A percentile compares a stretch with the other conserved stretches of the same genome.
Evolutionary conservation across 306 rosid species (phyloP).

Genomic region (Delonix regia): DNA sequence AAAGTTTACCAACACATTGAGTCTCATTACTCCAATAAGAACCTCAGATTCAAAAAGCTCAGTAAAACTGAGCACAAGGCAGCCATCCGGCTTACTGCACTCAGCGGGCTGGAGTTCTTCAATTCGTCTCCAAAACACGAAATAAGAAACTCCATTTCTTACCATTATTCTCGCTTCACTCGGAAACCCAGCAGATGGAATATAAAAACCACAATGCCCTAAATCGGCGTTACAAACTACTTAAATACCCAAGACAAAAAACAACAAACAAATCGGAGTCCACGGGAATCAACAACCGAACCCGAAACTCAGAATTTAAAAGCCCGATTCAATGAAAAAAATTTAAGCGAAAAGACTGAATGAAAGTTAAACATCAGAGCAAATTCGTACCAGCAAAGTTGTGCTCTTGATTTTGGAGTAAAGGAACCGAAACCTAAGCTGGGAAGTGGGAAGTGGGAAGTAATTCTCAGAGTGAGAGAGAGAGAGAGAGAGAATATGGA

Average conservation of each 20-base stretch:
- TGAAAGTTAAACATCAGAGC: not conserved
- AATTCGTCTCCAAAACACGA: conserved; percentile 36
- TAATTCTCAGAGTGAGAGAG: conserved; percentile 30
- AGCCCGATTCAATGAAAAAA: conserved; percentile 20
- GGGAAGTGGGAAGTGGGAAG: conserved; percentile 41
- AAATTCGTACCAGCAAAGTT: conserved; percentile 67
- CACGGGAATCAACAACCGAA: conserved; percentile 3
- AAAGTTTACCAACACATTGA: not conserved
- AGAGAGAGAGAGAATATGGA: conserved; percentile 33
- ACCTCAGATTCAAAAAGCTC: conserved; percentile 33
- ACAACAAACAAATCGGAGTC: conserved; percentile 9
- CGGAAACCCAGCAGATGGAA: conserved; percentile 32
- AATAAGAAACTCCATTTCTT: conserved; percentile 38
- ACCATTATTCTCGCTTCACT: conserved; percentile 43
- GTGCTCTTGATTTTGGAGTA: conserved; percentile 57
- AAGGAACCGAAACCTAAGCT: conserved; percentile 80
- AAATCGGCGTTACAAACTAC: conserved; percentile 38
- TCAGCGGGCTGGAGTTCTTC: conserved; percentile 26
- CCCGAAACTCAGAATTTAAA: conserved; percentile 14
- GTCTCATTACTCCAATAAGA: conserved; percentile 24
- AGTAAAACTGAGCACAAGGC: conserved; percentile 30
- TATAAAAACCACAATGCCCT: conserved; percentile 5
- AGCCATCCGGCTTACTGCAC: conserved; percentile 16
- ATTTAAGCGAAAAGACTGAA: conserved; percentile 31
- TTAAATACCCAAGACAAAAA: conserved; percentile 3